Percentiles rank a stretch among this genome's conserved stretches.
phyloP scores from a whole-genome alignment of 441 rosid species.

The Syzygium syzygioides region DNA sequence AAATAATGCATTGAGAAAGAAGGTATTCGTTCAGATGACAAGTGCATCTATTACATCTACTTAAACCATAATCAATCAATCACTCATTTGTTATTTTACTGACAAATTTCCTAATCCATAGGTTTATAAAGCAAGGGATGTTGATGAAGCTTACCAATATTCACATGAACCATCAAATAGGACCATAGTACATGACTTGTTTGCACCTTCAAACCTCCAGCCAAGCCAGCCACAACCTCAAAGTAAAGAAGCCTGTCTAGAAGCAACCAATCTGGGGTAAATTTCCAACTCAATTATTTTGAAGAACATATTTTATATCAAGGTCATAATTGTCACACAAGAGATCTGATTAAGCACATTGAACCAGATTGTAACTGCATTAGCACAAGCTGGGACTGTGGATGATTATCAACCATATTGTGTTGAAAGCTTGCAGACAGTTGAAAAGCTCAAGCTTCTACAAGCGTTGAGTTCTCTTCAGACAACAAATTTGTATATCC shows the following conservation, averaged over 20 bases:
- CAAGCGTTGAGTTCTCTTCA: not conserved
- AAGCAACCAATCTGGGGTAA: constrained; percentile 51
- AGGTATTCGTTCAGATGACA: constrained; percentile 36
- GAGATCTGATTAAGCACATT: not conserved
- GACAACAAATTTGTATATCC: not conserved
- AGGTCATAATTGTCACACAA: not conserved
- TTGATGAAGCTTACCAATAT: constrained; percentile 26
- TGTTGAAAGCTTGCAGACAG: not conserved
- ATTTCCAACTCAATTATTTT: not conserved
- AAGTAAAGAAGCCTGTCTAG: constrained; percentile 28
- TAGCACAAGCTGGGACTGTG: not conserved
- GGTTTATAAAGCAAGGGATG: constrained; percentile 39
- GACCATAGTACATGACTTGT: constrained; percentile 31
- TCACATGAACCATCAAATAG: constrained; percentile 17
- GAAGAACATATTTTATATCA: not conserved
- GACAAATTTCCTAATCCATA: constrained; percentile 14
- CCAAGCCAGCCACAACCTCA: constrained; percentile 54
- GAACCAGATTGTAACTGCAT: not conserved
- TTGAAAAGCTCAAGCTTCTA: not conserved
- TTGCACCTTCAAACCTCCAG: constrained; percentile 44
- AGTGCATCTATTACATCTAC: not conserved
- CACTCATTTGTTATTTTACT: not conserved
- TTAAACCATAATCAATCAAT: not conserved
- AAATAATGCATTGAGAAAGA: constrained; percentile 49
- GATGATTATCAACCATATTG: not conserved